These are phyloP conservation scores for Chlorophyllum brunneum DNA, from an alignment of 768 basidiomycete genomes.

Conservation along the genomic window DNA sequence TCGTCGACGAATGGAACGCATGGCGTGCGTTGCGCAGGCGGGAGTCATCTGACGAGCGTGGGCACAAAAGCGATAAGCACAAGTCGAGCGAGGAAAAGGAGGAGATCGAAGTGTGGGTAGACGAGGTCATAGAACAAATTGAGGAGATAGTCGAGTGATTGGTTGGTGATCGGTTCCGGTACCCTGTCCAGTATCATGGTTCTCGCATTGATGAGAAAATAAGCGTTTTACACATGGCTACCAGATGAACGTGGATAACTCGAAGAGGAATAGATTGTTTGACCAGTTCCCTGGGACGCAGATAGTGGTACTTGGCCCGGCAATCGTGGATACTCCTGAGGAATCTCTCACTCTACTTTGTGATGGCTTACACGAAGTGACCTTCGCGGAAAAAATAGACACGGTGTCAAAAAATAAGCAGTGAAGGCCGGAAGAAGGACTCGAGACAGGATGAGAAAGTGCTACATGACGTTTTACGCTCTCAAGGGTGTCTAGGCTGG, in stretches of 20 bases:
- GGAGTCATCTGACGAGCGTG: slow-evolving; percentile 55
- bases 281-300: slow-evolving; percentile 13
- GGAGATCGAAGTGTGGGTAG: slow-evolving; percentile 92
- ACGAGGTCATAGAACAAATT: slow-evolving; percentile 88
- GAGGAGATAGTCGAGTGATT: slow-evolving; percentile 68
- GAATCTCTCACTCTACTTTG: slow-evolving; percentile 8
- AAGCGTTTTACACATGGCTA: slow-evolving; percentile 10
- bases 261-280: slow-evolving; percentile 17
- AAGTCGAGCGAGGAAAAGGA: slow-evolving; percentile 59
- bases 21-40: slow-evolving; percentile 78
- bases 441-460: slow-evolving; percentile 10
- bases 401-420: slow-evolving; percentile 7
- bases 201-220: slow-evolving; percentile 14
- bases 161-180: slow-evolving; percentile 7
- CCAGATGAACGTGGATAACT: slow-evolving; percentile 18
- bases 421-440: background rate
- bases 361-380: slow-evolving; percentile 11
- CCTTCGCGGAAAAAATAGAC: slow-evolving; percentile 8
- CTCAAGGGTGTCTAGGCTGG: slow-evolving; percentile 8
- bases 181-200: slow-evolving; percentile 7
- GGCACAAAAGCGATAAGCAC: slow-evolving; percentile 27
- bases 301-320: slow-evolving; percentile 5
- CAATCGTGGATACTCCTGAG: slow-evolving; percentile 12
- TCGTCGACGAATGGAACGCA: slow-evolving; percentile 99
- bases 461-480: slow-evolving; percentile 2